Evolutionary conservation across 306 rosid species (phyloP), one percentile per base, ranked within the genome.

Genomic region (Glycine tomentella): DNA sequence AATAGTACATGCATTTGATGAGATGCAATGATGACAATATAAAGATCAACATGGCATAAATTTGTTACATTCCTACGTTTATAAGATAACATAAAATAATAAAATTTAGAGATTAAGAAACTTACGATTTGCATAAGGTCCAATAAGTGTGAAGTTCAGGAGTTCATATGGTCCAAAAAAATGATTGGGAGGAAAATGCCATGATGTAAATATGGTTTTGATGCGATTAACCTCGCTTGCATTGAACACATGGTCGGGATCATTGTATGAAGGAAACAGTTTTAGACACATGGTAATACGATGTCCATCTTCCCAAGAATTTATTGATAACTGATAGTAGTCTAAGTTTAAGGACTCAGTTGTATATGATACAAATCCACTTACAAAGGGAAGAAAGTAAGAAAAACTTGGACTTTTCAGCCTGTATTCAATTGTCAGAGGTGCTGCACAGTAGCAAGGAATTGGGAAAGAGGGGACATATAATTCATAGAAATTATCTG

Each of bases 361-460:
- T n/a, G 92, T 8, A 75, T 91, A 92, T 3, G 8, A 42, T 69
- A 80, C 75, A 59, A 91, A 86, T 6, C 0, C 2, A 53, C 34
- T 3, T 50, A 0, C 46, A 80, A 87, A 79, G 14, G 97, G 98
- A 79, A 78, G 78, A 78, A 95, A 92, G 85, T 91, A 88, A 25
- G 91, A 87, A 86, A 95, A 92, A 80, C 98, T 91, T 4, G 98
- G 98, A 57, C 98, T 95, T 85, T 95, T 95, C 50, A 95, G 90
- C 77, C 97, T 87, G 82, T 95, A 95, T 53, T 89, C 89, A 68
- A 95, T 68, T 79, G 82, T 84, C 45, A 95, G 80, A 33, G 98
- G 98, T 40, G 86, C 83, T 59, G 97, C 94, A 81, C 98, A 95
- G 77, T 73, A 86, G 89, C 98, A 95, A 38, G 45, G 82, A 70